phyloP scores from a whole-genome alignment of 257 asterid species.

The Ajuga chamaepitys region DNA sequence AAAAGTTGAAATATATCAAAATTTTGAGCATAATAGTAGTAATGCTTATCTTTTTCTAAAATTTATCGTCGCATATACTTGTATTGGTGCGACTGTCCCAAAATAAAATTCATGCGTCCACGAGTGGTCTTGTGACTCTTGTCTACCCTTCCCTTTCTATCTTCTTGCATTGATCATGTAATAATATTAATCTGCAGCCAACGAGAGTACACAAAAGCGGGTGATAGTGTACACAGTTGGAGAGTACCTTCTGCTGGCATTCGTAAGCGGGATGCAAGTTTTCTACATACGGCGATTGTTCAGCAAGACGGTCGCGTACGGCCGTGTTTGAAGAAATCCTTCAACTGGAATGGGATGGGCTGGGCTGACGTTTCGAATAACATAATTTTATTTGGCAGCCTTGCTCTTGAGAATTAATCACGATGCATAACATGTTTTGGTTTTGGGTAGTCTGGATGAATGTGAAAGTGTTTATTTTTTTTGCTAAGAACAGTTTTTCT shows the following conservation, averaged over 20 bases:
- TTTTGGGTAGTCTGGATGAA: background rate
- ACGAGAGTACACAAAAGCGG: constrained; percentile 73
- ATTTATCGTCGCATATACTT: too few relatives aligned
- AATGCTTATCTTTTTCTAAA: too few relatives aligned
- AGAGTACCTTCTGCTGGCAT: constrained; percentile 60
- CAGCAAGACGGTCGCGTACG: constrained; percentile 62
- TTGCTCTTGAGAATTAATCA: too few relatives aligned
- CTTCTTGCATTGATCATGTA: background rate
- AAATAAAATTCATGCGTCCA: too few relatives aligned
- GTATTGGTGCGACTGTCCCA: too few relatives aligned
- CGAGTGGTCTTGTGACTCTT: too few relatives aligned
- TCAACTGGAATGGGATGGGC: background rate
- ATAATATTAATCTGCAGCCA: constrained; percentile 42
- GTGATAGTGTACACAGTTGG: constrained; percentile 78
- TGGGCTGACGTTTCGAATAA: too few relatives aligned
- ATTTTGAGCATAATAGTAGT: too few relatives aligned
- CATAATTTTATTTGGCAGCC: too few relatives aligned
- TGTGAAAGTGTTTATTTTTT: background rate
- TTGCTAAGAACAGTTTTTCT: too few relatives aligned
- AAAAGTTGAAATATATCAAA: too few relatives aligned
- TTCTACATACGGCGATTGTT: constrained; percentile 62
- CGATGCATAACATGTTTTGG: background rate
- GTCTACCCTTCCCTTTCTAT: too few relatives aligned
- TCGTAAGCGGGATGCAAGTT: constrained; percentile 65
- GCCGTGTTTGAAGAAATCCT: constrained; percentile 49